These are phyloP conservation scores for Geosmithia morbida DNA, from an alignment of 2,329 filamentous ascomycete genomes.

Conservation along the genomic window DNA sequence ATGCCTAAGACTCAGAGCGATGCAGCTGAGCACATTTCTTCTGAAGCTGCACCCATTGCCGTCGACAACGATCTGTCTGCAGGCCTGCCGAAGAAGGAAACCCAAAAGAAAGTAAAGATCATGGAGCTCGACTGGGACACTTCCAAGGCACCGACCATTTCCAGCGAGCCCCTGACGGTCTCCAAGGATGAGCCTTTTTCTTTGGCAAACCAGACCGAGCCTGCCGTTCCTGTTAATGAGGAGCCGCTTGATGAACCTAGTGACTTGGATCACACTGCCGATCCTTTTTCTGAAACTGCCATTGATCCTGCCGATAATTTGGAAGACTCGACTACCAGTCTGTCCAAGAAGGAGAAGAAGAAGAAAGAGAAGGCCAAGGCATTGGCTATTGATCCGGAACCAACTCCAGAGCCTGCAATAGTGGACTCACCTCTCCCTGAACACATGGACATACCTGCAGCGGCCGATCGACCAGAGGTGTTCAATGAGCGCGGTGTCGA, in stretches of 20 bases:
- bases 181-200: not conserved
- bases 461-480: not conserved
- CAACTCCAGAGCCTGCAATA: conserved; percentile 1
- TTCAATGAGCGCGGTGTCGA: not conserved
- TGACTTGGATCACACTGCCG: not conserved
- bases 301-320: not conserved
- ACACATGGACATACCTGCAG: not conserved
- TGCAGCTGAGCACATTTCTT: not conserved
- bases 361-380: conserved; percentile 16
- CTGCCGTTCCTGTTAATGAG: not conserved
- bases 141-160: not conserved
- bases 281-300: not conserved
- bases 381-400: conserved; percentile 4
- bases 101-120: conserved; percentile 7
- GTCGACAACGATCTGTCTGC: not conserved
- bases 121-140: not conserved
- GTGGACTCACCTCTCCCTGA: not conserved
- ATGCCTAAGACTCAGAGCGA: not conserved
- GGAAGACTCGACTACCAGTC: conserved; percentile 2
- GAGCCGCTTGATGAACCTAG: not conserved
- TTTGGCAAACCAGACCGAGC: not conserved
- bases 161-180: not conserved
- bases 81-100: not conserved
- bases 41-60: not conserved
- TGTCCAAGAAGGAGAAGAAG: conserved; percentile 19